Evolutionary conservation across 2,329 filamentous ascomycete species (phyloP).

Genomic region (Mycosphaerella sp.): DNA sequence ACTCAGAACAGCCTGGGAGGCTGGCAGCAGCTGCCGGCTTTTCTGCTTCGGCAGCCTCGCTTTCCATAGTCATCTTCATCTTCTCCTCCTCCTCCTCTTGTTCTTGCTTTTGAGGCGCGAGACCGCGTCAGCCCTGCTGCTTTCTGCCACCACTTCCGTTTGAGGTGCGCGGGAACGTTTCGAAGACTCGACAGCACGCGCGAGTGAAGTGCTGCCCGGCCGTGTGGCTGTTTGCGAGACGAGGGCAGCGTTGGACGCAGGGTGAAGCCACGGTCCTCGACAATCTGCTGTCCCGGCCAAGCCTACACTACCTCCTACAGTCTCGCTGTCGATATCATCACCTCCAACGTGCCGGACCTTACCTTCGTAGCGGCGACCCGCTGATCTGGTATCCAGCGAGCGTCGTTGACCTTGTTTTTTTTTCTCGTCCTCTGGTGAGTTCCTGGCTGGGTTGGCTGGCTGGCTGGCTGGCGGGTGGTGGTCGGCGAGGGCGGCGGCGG

Average conservation of each 20-base stretch:
- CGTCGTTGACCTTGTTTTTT: background rate
- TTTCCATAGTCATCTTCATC: background rate
- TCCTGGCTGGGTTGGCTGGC: background rate
- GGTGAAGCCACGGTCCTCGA: background rate
- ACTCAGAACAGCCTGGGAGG: background rate
- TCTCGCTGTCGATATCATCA: background rate
- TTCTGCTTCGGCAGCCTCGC: background rate
- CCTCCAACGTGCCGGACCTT: background rate
- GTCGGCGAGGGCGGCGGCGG: too few relatives aligned
- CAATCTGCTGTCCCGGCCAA: background rate
- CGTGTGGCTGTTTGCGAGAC: background rate
- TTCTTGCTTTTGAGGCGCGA: background rate
- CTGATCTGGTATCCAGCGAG: slow-evolving; percentile 9
- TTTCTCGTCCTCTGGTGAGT: slow-evolving; percentile 10
- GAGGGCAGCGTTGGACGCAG: background rate
- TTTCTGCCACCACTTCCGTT: slow-evolving; percentile 8
- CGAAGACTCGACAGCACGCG: background rate
- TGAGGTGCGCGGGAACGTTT: slow-evolving; percentile 1
- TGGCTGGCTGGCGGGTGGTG: background rate
- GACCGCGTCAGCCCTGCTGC: background rate
- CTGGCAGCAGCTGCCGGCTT: slow-evolving; percentile 9
- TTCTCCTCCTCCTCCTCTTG: background rate
- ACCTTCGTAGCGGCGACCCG: slow-evolving; percentile 7
- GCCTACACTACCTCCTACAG: background rate
- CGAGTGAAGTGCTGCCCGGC: background rate